Evolutionary conservation across 306 rosid species (phyloP).

Genomic region (Prunus mira): DNA sequence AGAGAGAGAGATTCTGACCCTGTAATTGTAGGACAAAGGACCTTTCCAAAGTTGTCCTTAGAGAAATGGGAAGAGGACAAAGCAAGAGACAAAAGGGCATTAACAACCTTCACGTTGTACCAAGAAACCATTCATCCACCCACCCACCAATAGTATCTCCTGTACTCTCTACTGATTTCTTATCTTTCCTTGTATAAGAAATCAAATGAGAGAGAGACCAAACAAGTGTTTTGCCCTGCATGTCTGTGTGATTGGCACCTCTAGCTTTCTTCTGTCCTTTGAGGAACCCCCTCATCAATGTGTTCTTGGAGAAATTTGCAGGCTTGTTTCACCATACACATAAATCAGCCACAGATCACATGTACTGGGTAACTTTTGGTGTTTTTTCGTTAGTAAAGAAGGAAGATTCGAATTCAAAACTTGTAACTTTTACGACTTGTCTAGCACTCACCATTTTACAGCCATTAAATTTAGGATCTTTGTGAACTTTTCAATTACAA

Average conservation of each 20-base stretch:
- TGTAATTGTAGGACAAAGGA: not conserved
- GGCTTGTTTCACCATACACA: not conserved
- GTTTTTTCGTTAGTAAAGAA: too few relatives aligned
- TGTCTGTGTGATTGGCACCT: not conserved
- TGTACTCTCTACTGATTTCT: too few relatives aligned
- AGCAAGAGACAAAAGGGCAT: slow-evolving; percentile 12
- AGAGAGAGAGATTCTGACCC: not conserved
- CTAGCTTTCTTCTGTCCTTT: not conserved
- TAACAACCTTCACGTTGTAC: slow-evolving; percentile 1
- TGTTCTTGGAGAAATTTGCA: not conserved
- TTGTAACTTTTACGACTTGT: too few relatives aligned
- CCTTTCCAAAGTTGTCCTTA: not conserved
- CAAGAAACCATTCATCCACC: not conserved
- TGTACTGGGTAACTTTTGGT: too few relatives aligned
- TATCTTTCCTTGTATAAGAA: not conserved
- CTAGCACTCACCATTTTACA: too few relatives aligned
- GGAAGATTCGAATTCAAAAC: too few relatives aligned
- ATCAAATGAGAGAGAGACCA: not conserved
- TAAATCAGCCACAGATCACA: not conserved
- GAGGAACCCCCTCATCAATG: slow-evolving; percentile 5
- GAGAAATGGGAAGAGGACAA: not conserved
- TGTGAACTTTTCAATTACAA: too few relatives aligned
- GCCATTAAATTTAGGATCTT: too few relatives aligned
- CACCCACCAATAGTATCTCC: not conserved
- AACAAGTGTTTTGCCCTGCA: not conserved